Percentiles rank a stretch among this genome's conserved stretches.
These are phyloP conservation scores for Arthrobotrys entomopaga DNA, from an alignment of 2,329 filamentous ascomycete genomes.

Conservation along the genomic window DNA sequence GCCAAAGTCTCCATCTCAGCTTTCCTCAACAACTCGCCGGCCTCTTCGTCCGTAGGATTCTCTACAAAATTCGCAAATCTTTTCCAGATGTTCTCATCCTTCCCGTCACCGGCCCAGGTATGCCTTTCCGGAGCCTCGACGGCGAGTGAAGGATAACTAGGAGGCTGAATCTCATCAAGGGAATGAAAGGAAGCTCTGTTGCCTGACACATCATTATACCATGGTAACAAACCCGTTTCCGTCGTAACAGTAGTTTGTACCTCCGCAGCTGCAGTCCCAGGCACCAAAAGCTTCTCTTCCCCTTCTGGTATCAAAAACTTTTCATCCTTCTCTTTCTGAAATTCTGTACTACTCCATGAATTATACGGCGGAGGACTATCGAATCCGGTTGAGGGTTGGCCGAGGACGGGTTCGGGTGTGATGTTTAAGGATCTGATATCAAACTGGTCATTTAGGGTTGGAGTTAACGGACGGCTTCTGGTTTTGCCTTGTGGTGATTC, in stretches of 20 bases:
- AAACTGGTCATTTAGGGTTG: constrained; percentile 34
- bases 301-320: constrained; percentile 14
- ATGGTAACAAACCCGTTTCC: constrained; percentile 27
- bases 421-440: constrained; percentile 43
- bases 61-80: constrained; percentile 33
- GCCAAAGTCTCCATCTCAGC: constrained; percentile 40
- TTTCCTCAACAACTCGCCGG: constrained; percentile 27
- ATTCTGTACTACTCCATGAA: constrained; percentile 33
- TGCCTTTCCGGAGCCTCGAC: constrained; percentile 40
- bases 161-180: constrained; percentile 45
- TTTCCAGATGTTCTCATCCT: constrained; percentile 48
- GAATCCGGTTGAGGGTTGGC: constrained; percentile 28
- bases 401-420: constrained; percentile 38
- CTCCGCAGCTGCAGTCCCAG: background rate
- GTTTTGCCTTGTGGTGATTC: constrained; percentile 39
- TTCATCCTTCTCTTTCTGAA: constrained; percentile 11
- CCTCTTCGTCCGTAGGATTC: constrained; percentile 38
- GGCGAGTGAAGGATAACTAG: constrained; percentile 42
- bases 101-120: constrained; percentile 49
- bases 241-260: background rate
- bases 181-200: constrained; percentile 41
- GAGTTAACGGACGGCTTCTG: constrained; percentile 35
- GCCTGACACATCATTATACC: constrained; percentile 43
- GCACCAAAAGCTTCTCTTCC: constrained; percentile 10
- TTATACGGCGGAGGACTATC: constrained; percentile 50